A percentile compares a stretch with the other conserved stretches of the same genome.
Evolutionary conservation across 192 early-diverging fungal species (phyloP).

Genomic region (Glomus cerebriforme): DNA sequence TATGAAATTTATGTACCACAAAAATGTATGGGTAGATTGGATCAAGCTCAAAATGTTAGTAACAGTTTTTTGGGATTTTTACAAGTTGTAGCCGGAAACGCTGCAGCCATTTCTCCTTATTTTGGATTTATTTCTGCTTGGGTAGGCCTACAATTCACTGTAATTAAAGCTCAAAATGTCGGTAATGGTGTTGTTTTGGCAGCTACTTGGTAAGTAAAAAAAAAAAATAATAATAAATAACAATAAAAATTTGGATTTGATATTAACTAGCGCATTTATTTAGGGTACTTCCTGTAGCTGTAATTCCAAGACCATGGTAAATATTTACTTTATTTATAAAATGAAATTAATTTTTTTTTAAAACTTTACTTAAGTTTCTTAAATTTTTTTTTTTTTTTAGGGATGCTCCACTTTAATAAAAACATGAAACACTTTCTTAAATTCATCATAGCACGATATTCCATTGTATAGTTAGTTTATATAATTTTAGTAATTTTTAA

Average conservation of each 20-base stretch:
- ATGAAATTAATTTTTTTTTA: not conserved
- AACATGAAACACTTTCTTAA: too few species aligned
- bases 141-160: slow-evolving; percentile 44
- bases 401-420: not conserved
- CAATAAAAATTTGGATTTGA: not conserved
- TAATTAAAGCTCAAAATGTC: slow-evolving; percentile 42
- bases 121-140: slow-evolving; percentile 46
- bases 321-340: not conserved
- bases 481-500: too few species aligned
- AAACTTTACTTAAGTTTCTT: not conserved
- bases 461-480: too few species aligned
- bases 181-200: slow-evolving; percentile 45
- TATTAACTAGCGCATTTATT: not conserved
- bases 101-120: slow-evolving; percentile 36
- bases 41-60: slow-evolving; percentile 40
- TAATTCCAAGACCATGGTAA: slow-evolving; percentile 47
- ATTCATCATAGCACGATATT: too few species aligned
- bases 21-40: slow-evolving; percentile 38
- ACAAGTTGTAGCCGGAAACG: slow-evolving; percentile 22
- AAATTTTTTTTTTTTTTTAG: not conserved
- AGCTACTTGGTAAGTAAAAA: slow-evolving; percentile 43
- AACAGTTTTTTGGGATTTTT: slow-evolving; percentile 40
- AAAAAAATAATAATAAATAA: not conserved
- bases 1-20: slow-evolving; percentile 46
- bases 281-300: slow-evolving; percentile 48